Percentiles rank a stretch among this genome's conserved stretches.
phyloP scores from a whole-genome alignment of 2,329 filamentous ascomycete species.

The Ophiosphaerella korrae region DNA sequence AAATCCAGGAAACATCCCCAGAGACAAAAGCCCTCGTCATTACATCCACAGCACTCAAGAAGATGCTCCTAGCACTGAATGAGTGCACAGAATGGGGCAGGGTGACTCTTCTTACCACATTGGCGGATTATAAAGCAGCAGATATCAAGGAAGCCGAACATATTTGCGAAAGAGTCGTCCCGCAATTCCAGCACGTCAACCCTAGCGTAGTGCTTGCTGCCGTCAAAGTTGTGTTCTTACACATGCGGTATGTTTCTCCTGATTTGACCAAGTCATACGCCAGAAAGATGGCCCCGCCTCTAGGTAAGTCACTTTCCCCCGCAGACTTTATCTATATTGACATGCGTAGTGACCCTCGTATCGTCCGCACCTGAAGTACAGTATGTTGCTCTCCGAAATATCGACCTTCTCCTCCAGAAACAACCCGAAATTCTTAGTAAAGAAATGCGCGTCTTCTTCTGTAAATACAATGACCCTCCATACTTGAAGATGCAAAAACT shows the following conservation, averaged over 20 bases:
- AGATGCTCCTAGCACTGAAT: constrained; percentile 93
- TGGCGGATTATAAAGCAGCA: constrained; percentile 84
- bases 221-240: constrained; percentile 95
- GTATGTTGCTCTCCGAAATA: constrained; percentile 95
- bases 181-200: constrained; percentile 98
- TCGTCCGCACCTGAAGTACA: constrained; percentile 96
- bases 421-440: constrained; percentile 97
- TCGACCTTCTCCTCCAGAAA: constrained; percentile 92
- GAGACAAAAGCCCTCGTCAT: constrained; percentile 88
- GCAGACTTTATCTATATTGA: constrained; percentile 25
- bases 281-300: constrained; percentile 97
- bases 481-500: constrained; percentile 98
- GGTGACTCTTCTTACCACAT: constrained; percentile 86
- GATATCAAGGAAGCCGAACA: constrained; percentile 97
- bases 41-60: constrained; percentile 83
- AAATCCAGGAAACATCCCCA: constrained; percentile 88
- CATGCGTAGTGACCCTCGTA: constrained; percentile 80
- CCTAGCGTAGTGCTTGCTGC: constrained; percentile 96
- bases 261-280: constrained; percentile 84
- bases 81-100: constrained; percentile 99
- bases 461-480: constrained; percentile 98
- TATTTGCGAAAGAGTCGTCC: constrained; percentile 93
- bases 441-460: constrained; percentile 97
- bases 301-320: constrained; percentile 64
- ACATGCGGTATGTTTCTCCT: constrained; percentile 83